Base-by-base conservation (phyloP, 1,284 basidiomycete genomes). In the Athelia sp. region DNA sequence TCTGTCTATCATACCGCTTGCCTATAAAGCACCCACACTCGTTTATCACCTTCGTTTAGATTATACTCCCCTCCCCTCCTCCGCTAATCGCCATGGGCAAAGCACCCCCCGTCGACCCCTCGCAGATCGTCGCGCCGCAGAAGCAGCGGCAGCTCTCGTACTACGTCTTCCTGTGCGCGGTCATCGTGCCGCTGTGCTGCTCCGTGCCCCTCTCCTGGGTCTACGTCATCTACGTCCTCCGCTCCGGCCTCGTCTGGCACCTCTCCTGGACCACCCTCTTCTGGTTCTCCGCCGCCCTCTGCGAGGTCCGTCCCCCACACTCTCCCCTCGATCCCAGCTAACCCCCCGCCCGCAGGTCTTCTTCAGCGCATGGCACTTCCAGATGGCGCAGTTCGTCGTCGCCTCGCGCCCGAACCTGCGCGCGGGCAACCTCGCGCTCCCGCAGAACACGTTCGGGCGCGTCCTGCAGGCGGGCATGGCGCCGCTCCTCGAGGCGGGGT, bases 321-420 rank as follows among this genome's bases (percentile, higher is more conserved):
- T 24, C 22, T 31, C 22, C 23, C 47, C 24, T 23, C 36, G 19
- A 35, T 43, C 36, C n/a, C 40, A 43, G 11, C n/a, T 47, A 9
- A 34, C 22, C 23, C 6, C 13, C 22, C 17, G 40, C 43, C 4
- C 13, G 6, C 14, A 93, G 87, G 78, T 83, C n/a, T 62, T 84
- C 52, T 96, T 95, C 68, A 86, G 84, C 53, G 61, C 90, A 38
- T 84, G 90, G 64, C 79, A 90, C 60, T 69, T 69, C 52, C 70
- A 74, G 52, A 76, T 93, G 34, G 73, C 77, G 24, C 67, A 62
- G 43, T 68, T 68, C 50, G 72, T 90, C 45, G 75, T 83, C 46
- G 70, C 71, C 1, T 75, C 76, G 10, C 69, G 76, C 18, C 76
- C 76, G 18, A 29, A 29, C 26, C 68, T 66, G 45, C 62, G 71